These are phyloP conservation scores for Phytophthora boehmeriae DNA, from an alignment of 352 stramenopile species.

Conservation along the genomic window DNA sequence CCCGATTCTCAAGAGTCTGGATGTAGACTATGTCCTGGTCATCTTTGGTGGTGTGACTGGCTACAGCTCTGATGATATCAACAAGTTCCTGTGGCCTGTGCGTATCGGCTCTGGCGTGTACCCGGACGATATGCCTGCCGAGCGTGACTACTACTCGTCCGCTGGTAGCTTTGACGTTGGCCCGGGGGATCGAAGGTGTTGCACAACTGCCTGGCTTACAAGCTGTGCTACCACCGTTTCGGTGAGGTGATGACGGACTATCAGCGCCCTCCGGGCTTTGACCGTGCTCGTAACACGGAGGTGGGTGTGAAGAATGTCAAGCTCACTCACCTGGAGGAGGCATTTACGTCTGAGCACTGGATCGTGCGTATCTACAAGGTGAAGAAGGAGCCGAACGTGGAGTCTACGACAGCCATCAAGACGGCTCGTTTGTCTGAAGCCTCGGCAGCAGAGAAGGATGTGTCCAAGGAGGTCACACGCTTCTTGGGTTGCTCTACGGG, in stretches of 20 bases:
- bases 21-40: slow-evolving; percentile 93
- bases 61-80: slow-evolving; percentile 91
- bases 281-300: slow-evolving; percentile 86
- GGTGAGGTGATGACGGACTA: slow-evolving; percentile 89
- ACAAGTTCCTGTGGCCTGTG: slow-evolving; percentile 95
- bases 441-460: slow-evolving; percentile 49
- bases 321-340: slow-evolving; percentile 92
- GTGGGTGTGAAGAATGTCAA: slow-evolving; percentile 92
- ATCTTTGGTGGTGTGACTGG: slow-evolving; percentile 90
- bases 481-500: slow-evolving; percentile 86
- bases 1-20: slow-evolving; percentile 89
- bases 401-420: slow-evolving; percentile 71
- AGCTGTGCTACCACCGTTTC: slow-evolving; percentile 95
- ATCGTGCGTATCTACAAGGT: slow-evolving; percentile 96
- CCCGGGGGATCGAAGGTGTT: slow-evolving; percentile 82
- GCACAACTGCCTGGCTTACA: slow-evolving; percentile 93
- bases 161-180: slow-evolving; percentile 88
- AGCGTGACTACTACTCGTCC: slow-evolving; percentile 88
- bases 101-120: slow-evolving; percentile 89
- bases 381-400: slow-evolving; percentile 89
- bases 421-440: slow-evolving; percentile 63
- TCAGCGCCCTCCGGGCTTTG: slow-evolving; percentile 80
- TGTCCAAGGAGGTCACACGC: slow-evolving; percentile 76
- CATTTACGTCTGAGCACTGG: slow-evolving; percentile 96
- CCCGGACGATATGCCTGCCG: slow-evolving; percentile 83